Base-by-base conservation (phyloP, 2,329 filamentous ascomycete species). In the Pseudogymnoascus sp. region DNA sequence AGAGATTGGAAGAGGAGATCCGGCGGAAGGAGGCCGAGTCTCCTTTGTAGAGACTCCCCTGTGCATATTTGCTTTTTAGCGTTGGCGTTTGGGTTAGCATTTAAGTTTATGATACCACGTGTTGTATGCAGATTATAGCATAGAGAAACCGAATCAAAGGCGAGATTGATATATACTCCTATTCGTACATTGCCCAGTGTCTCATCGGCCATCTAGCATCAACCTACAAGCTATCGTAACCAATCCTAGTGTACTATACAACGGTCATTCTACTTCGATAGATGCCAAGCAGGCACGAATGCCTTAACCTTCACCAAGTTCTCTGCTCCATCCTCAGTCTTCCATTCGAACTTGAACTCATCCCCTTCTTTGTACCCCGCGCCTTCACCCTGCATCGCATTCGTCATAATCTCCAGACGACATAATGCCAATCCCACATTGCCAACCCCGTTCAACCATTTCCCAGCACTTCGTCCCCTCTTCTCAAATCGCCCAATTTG, bases 341-440 rank as follows among this genome's bases (percentile, higher is more conserved):
- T 76, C 68, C 77, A 78, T 15, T 78, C 76, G 65, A 82, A 70
- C 9, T 76, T 72, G 68, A 84, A 83, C 60, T 76, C 72, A 50
- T 72, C 72, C 12, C 69, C 76, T 47, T 77, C 78, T 25, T 77
- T 77, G 38, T 75, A 73, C 3, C 66, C 73, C 75, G 77, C 78
- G 80, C 33, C 85, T 61, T 83, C 83, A 4, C 85, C 88, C 2
- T 88, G 76, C 35, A 78, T 78, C 57, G 94, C 76, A 70, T 91
- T 88, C 4, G 90, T 96, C 92, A 97, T 97, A 71, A 87, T 86
- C 76, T 96, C 91, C 67, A 97, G 75, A 25, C 93, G 85, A 71
- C 93, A 97, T 66, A 97, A 75, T 2, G 86, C 93, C 59, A 99
- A 78, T 1, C 94, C 94, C 30, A 97, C 75, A 71, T 97, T 96